These are phyloP conservation scores for Gossypium lobatum DNA, from an alignment of 441 rosid species.

Conservation along the genomic window DNA sequence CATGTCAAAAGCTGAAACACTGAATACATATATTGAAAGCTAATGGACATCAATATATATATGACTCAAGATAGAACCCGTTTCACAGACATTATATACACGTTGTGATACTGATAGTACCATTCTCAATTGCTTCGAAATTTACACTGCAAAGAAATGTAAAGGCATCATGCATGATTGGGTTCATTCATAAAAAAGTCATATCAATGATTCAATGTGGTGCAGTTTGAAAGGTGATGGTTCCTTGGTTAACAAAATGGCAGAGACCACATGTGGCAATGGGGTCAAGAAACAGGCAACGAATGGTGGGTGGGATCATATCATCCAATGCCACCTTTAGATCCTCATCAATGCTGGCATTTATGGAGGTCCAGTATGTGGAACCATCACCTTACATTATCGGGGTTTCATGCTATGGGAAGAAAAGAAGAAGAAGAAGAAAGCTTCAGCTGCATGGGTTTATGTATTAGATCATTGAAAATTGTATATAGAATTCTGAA, in stretches of 20 bases:
- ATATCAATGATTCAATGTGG: neutral
- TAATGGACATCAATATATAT: neutral
- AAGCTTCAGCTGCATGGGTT: too few relatives aligned
- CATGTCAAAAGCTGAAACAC: conserved; percentile 7
- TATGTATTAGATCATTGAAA: too few relatives aligned
- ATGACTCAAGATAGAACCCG: conserved; percentile 1
- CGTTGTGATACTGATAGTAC: neutral
- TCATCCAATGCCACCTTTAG: neutral
- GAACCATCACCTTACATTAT: neutral
- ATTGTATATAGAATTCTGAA: too few relatives aligned
- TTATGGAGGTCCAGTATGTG: conserved; percentile 15
- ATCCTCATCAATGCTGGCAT: conserved; percentile 17
- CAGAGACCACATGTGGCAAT: conserved; percentile 23
- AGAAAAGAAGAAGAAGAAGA: too few relatives aligned
- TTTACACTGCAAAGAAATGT: neutral
- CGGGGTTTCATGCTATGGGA: too few relatives aligned
- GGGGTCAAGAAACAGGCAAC: conserved; percentile 18
- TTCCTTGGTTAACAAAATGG: conserved; percentile 13
- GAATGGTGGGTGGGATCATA: conserved; percentile 11
- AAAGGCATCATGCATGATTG: neutral
- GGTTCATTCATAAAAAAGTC: neutral
- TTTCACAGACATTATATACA: neutral
- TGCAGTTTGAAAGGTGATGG: neutral
- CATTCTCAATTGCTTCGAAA: neutral
- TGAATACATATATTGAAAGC: neutral